Percentiles rank a stretch among this genome's conserved stretches.
phyloP scores from a whole-genome alignment of 2,329 filamentous ascomycete species.

The Pseudofabraea citricarpa region DNA sequence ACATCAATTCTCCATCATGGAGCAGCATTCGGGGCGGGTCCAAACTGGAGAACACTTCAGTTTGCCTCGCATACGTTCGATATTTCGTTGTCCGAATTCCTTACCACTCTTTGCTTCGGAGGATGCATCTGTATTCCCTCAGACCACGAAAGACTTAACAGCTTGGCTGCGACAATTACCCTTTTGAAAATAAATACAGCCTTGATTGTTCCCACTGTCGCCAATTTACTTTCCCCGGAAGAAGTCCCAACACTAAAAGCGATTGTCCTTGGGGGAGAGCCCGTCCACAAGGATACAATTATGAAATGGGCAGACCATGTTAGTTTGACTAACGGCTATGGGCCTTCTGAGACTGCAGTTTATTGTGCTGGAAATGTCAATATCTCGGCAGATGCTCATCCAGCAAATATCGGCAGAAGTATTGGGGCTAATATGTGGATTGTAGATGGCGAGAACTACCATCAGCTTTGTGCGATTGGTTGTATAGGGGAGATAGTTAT shows the following conservation, averaged over 20 bases:
- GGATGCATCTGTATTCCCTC: constrained; percentile 1
- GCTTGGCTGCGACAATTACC: constrained; percentile 6
- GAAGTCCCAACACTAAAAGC: constrained; percentile 6
- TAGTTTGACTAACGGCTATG: constrained; percentile 1
- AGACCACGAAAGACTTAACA: constrained; percentile 1
- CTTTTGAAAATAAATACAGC: constrained; percentile 3
- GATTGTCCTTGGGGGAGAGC: constrained; percentile 5
- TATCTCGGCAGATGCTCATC: too few species aligned
- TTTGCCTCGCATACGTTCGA: constrained; percentile 3
- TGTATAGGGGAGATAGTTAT: too few species aligned
- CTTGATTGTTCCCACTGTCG: constrained; percentile 7
- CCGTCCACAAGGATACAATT: constrained; percentile 3
- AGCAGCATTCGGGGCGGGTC: background rate
- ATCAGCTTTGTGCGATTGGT: too few species aligned
- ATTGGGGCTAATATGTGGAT: too few species aligned
- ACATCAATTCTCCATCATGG: too few species aligned
- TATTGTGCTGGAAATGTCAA: too few species aligned
- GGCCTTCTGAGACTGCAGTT: constrained; percentile 5
- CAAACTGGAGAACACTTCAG: background rate
- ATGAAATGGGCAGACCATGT: background rate
- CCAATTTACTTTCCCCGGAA: constrained; percentile 3
- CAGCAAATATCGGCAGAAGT: too few species aligned
- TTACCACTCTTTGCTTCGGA: constrained; percentile 6
- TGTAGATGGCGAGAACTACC: too few species aligned
- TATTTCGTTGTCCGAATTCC: constrained; percentile 8